Base-by-base conservation (phyloP, 345 rosid genomes). In the Theobroma cacao region DNA sequence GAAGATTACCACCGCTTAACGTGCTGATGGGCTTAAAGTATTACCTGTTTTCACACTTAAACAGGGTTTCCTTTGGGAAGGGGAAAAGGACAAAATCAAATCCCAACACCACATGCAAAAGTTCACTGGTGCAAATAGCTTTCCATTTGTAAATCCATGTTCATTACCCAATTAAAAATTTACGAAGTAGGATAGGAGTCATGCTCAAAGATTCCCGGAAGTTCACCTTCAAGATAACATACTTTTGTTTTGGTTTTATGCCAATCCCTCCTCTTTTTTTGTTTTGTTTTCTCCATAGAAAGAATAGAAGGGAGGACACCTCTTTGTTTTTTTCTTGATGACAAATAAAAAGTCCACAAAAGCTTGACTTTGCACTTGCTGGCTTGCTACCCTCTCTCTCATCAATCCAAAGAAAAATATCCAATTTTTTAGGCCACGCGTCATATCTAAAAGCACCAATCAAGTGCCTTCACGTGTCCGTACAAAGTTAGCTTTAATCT, bases 161-260 rank as follows among this genome's bases (percentile, higher is more conserved):
- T 56, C 76, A 73, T 15, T n/a, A 38, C 22, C 66, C 72, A 20
- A 40, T 18, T n/a, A 24, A 22, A 2, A 67, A 12, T 18, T 59
- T 11, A 10, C 5, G 30, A 60, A 60, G 65, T 30, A 60, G 1
- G 0, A 1, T 41, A n/a, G 10, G 7, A 22, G 33, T 68, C 22
- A 17, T 74, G 77, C 77, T 56, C 36, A 47, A 28, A n/a, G 60
- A 63, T 61, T 61, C 59, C 59, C 15, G 70, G 58, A 75, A 31
- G 58, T 17, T 75, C 15, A 28, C 7, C 26, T 61, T 11, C 24
- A 43, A 26, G 43, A 43, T 61, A 17, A 75, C 45, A 10, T 45
- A 18, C 13, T 50, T 48, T 15, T 13, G 7, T 24, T 13, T 14
- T 13, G 34, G 2, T 31, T 28, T 48, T 50, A 30, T 5, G 75